Conservation (phyloP, 768 basidiomycete species). For the Suillus discolor region DNA sequence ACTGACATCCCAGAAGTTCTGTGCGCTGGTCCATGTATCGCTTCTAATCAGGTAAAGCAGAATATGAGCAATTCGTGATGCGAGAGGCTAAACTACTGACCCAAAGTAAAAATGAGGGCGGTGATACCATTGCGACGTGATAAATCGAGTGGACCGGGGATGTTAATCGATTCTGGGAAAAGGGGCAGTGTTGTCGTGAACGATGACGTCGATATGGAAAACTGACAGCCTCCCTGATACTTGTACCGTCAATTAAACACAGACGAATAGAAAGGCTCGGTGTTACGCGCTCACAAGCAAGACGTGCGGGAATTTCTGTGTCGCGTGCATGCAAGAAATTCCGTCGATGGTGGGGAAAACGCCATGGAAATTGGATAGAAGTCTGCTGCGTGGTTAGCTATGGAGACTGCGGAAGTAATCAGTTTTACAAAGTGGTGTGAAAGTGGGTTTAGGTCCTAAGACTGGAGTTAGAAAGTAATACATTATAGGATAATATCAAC, state of each 20-base stretch:
- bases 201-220: background rate
- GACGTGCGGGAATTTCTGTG: background rate
- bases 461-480: background rate
- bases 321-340: background rate
- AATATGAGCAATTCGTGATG: background rate
- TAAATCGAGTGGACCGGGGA: too few species aligned
- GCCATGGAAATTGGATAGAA: background rate
- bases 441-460: background rate
- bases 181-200: background rate
- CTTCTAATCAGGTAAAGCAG: background rate
- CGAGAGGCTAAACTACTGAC: background rate
- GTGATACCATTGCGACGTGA: too few species aligned
- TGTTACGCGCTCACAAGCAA: background rate
- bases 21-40: background rate
- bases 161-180: background rate
- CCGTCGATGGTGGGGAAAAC: background rate
- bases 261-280: background rate
- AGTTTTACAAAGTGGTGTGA: background rate
- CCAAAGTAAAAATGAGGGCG: background rate
- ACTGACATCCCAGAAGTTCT: background rate
- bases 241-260: background rate
- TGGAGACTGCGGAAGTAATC: background rate
- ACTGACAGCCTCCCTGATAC: background rate
- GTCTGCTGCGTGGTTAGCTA: background rate
- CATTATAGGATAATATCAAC: background rate